A percentile compares a stretch with the other conserved stretches of the same genome.
These are phyloP conservation scores for Phallus indusiatus DNA, from an alignment of 768 basidiomycete genomes.

Conservation along the genomic window DNA sequence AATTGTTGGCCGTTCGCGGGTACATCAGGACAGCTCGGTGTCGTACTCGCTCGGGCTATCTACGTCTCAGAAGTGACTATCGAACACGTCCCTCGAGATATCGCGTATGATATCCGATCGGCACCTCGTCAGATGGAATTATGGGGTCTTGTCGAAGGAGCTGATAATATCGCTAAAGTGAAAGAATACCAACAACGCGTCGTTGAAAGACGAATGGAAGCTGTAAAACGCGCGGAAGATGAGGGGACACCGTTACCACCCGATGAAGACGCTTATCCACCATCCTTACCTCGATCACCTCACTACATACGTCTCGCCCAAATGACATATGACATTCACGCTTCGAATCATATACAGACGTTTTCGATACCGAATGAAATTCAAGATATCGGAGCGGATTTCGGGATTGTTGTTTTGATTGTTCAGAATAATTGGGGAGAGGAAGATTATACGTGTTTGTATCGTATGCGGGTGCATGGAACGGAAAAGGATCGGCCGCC, in stretches of 20 bases:
- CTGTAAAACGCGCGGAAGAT: constrained; percentile 1
- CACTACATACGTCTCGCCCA: constrained; percentile 34
- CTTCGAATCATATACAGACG: constrained; percentile 59
- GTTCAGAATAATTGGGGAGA: constrained; percentile 85
- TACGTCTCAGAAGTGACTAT: constrained; percentile 62
- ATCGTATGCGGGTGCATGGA: constrained; percentile 76
- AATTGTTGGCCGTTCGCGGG: constrained; percentile 93
- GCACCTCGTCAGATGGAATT: constrained; percentile 85
- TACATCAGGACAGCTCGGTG: constrained; percentile 68
- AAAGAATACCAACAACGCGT: constrained; percentile 35
- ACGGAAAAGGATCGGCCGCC: constrained; percentile 9
- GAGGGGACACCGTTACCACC: constrained; percentile 12
- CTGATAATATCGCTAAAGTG: constrained; percentile 57
- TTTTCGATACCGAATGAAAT: constrained; percentile 68
- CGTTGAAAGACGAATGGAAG: constrained; percentile 13
- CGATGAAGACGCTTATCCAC: constrained; percentile 23
- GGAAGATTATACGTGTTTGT: constrained; percentile 79
- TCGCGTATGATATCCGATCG: constrained; percentile 70
- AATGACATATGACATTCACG: constrained; percentile 39
- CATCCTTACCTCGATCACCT: constrained; percentile 19
- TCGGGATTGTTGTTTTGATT: constrained; percentile 73
- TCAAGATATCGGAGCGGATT: constrained; percentile 62
- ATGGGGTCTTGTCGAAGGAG: constrained; percentile 81
- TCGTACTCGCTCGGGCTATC: constrained; percentile 58
- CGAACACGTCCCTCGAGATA: constrained; percentile 79